Base-by-base conservation (phyloP, 2,329 filamentous ascomycete genomes). In the Cercospora sojina region DNA sequence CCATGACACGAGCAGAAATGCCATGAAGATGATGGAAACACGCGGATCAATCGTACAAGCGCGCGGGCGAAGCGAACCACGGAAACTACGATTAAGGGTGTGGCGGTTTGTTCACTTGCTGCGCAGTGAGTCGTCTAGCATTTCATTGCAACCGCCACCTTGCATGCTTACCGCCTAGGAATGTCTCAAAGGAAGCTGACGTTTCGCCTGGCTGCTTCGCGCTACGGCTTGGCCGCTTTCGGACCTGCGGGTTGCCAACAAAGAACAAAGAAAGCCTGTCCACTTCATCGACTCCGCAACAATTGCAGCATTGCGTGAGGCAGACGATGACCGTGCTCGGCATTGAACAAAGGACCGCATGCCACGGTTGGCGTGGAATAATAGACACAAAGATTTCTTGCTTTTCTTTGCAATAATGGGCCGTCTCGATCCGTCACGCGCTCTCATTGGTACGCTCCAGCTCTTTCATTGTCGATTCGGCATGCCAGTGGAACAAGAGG, bases 221-320 rank as follows among this genome's bases (percentile, higher is more conserved):
- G 64, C 64, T 69, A 69, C 70, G 71, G 69, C 71, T 69, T 70
- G 69, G 69, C 75, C 72, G 74, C 66, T 72, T 76, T 72, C 75
- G 75, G 75, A 68, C 67, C 68, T 67, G 68, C 68, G 69, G 67
- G 71, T 64, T 68, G 72, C 71, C 71, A 75, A 73, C 71, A 77
- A 77, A 75, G 74, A 77, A 76, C 73, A 76, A 77, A 77, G 74
- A 75, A 74, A 70, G 58, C 59, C 57, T 62, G 64, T 63, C 67
- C 27, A 32, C 53, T 56, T 66, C 64, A 60, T 74, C 71, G 67
- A 72, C 68, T 71, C 72, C 71, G 69, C 70, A 71, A 76, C 73
- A 76, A 75, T 75, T 71, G 71, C 71, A 73, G 71, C 67, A 70
- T 67, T 70, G 66, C 68, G 67, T 65, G 67, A 72, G 62, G 66